phyloP scores from a whole-genome alignment of 176 grass and related monocot genomes.

The Otatea glauca region DNA sequence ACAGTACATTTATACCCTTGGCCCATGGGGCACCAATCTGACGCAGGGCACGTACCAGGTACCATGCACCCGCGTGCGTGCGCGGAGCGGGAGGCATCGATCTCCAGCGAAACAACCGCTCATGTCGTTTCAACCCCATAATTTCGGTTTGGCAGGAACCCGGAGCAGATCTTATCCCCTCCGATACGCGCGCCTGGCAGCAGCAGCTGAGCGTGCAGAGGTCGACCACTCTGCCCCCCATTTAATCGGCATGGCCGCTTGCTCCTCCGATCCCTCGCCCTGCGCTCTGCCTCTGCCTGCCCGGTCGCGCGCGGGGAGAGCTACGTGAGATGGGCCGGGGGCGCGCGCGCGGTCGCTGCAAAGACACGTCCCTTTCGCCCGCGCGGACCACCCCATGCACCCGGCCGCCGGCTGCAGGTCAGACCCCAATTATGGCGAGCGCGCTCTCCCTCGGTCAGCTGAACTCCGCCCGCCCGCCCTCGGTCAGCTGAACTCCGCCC shows the following conservation, averaged over 20 bases:
- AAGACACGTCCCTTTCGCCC: conserved; percentile 44
- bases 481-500: not conserved
- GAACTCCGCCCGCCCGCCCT: conserved; percentile 24
- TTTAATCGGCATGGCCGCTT: conserved; percentile 44
- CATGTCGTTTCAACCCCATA: not conserved
- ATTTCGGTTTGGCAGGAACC: not conserved
- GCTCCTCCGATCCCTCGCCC: not conserved
- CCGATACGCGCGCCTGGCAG: not conserved
- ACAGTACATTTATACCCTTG: too few species aligned
- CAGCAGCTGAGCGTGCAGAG: not conserved
- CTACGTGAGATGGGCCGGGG: conserved; percentile 39
- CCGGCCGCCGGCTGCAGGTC: conserved; percentile 36
- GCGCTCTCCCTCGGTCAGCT: not conserved
- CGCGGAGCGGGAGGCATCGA: not conserved
- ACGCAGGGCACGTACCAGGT: too few species aligned
- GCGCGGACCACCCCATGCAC: not conserved
- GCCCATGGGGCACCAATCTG: too few species aligned
- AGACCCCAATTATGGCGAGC: conserved; percentile 43
- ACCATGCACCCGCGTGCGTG: too few species aligned
- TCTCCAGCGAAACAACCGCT: not conserved
- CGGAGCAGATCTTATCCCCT: conserved; percentile 38
- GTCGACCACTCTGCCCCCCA: not conserved
- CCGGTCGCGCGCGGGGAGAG: conserved; percentile 36
- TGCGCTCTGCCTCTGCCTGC: not conserved
- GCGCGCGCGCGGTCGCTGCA: not conserved